These are phyloP conservation scores for Colletotrichum spinosum DNA, from an alignment of 2,329 filamentous ascomycete genomes.

Conservation along the genomic window DNA sequence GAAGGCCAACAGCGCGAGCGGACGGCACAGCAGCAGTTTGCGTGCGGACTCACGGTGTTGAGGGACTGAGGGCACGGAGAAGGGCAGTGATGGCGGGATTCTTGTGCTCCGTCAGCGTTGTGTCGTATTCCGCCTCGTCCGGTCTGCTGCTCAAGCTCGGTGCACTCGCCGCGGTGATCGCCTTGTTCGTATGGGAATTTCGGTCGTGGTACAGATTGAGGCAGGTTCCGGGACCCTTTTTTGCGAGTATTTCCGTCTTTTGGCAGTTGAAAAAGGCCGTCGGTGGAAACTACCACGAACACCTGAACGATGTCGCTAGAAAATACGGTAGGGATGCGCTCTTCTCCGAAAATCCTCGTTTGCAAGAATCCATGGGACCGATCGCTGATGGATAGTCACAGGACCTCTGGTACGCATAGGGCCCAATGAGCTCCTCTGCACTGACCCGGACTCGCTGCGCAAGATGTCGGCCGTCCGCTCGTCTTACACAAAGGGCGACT, in stretches of 20 bases:
- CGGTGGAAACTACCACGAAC: conserved; percentile 42
- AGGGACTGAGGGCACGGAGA: not conserved
- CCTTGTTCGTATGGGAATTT: conserved; percentile 34
- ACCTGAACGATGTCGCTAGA: conserved; percentile 43
- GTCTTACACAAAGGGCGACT: conserved; percentile 50
- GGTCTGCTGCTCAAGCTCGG: conserved; percentile 5
- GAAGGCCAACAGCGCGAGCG: conserved; percentile 3
- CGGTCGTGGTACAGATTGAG: conserved; percentile 45
- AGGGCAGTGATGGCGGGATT: conserved; percentile 3
- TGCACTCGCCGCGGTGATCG: not conserved
- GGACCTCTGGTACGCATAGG: conserved; percentile 55
- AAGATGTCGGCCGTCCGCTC: conserved; percentile 50
- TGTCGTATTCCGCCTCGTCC: not conserved
- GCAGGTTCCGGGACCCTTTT: conserved; percentile 45
- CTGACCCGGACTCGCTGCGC: conserved; percentile 49
- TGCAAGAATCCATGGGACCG: conserved; percentile 32
- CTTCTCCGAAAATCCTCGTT: too few species aligned
- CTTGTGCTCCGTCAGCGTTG: not conserved
- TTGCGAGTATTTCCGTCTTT: conserved; percentile 41
- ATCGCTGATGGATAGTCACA: conserved; percentile 27
- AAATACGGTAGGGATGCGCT: conserved; percentile 20
- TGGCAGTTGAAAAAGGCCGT: conserved; percentile 44
- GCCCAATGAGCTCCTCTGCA: conserved; percentile 54
- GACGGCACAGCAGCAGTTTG: conserved; percentile 16
- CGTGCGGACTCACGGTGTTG: not conserved